Evolutionary conservation across 2,329 filamentous ascomycete species (phyloP), one percentile per base, ranked within the genome.

Genomic region (Aciculosporium take): DNA sequence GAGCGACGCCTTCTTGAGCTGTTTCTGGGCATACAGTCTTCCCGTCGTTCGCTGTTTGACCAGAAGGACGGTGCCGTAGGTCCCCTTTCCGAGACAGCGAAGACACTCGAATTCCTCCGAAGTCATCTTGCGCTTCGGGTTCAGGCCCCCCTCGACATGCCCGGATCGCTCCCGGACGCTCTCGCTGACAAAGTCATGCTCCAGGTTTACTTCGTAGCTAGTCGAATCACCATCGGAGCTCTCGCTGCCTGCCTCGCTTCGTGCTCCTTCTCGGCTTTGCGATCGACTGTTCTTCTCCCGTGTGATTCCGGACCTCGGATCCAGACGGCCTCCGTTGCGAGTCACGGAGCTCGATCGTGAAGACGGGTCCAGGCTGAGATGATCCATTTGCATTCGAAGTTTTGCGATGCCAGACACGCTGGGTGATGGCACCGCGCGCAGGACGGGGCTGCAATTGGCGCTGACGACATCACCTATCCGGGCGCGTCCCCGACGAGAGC

Each of bases 1-100:
- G 40, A 98, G 68, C 7, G 87, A 94, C 0, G 93, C 91, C 65
- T 98, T 98, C 60, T 89, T 91, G 65, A 98, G 91, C 63, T 96
- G 89, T 68, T 98, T 98, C 66, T 98, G 93, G 1, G 91, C 93
- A 56, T 88, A 98, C 5, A 98, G 74, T 33, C 84, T 80, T 32
- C 91, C 91, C 2, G 88, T 95, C 24, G 76, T 67, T 39, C 77
- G 78, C 64, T 98, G 89, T 64, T 88, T 91, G 46, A 98, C 93
- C 23, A 98, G 72, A 35, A 94, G 67, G 9, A 98, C 93, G 0
- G 89, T 98, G 28, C 91, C 91, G 57, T 91, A 98, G 12, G 91
- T 87, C 37, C 91, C 91, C 58, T 96, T 96, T 43, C 93, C 93
- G 18, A 98, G 79, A 60, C 89, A 96, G 38, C 85, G 84, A 39